Base-by-base conservation (phyloP, 805 yeast genomes). In the Schwanniomyces polymorphus region DNA sequence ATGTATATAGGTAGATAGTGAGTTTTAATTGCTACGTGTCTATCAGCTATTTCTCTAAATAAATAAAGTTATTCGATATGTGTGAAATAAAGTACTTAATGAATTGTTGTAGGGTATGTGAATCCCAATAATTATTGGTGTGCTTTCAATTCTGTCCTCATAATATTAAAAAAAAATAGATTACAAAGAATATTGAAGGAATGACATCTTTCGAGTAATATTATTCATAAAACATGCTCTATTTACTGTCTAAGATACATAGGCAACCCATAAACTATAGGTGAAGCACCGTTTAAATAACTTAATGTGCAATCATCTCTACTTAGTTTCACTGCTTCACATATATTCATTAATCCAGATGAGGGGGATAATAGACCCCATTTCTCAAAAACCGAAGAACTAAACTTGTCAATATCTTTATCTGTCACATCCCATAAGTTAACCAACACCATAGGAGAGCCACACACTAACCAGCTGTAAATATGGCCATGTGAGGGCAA, bases 361-460 rank as follows among this genome's bases (percentile, higher is more conserved):
- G 41, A 11, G 16, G 42, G 26, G 9, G 56, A 62, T 39, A 76
- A 60, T 11, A 88, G 60, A 0, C 94, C 94, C 85, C 94, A 85
- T 50, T 74, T 71, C 2, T 76, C 75, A 53, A 94, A 77, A 33
- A 88, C 61, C 2, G 79, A 70, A 8, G 76, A 49, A 21, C 89
- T 85, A 55, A 91, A 90, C 55, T 75, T 77, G 64, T 94, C 98
- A 43, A 90, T 88, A 63, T 94, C 99, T 54, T 88, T 91, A 65
- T 94, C 98, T 0, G 98, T 94, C 4, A 94, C 97, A 64, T 91
- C 97, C 99, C 99, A 94, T 47, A 94, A 66, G 57, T 89, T 90
- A 0, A 89, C 97, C 31, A 94, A 68, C 1, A 90, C 76, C 82
- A 87, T 76, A 0, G 96, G 94, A 41, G 89, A 80, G 0, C 96